Base-by-base conservation (phyloP, 2,329 filamentous ascomycete species). In the Pyrenophora graminea region DNA sequence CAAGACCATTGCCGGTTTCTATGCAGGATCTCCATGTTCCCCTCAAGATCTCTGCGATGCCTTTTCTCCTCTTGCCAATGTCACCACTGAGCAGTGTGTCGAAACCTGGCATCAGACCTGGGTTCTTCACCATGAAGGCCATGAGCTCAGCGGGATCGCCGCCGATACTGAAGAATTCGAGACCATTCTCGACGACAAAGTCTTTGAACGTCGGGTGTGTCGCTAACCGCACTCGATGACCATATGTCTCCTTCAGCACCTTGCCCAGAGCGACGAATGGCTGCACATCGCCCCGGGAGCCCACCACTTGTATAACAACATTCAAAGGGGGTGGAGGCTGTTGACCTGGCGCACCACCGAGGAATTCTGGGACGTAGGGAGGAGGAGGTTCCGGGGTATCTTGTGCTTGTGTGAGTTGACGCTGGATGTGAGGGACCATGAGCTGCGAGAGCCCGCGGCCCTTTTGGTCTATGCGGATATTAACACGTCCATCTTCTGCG, bases 41-140 rank as follows among this genome's bases (percentile, higher is more conserved):
- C 19, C 88, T 77, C n/a, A 96, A 76, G 55, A 94, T 92, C 53
- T 90, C 82, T 51, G 86, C 84, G 55, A 95, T 91, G 13, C 88
- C 89, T 56, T 82, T 85, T 25, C 90, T 82, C 25, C 90, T 80
- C 71, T 86, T 88, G 36, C 83, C 86, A 42, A 96, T 84, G 67
- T 94, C 90, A 6, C 90, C 90, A 57, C 82, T 88, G 53, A 85
- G 86, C 41, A 95, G 74, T 1, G 88, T 86, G 41, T 92, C 87
- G 51, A 93, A 84, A 0, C 88, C 88, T 1, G 91, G 91, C 86
- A 95, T 90, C 27, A 96, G 77, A 0, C 90, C 89, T 0, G 91
- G 90, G 61, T 94, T 89, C 72, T 92, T 92, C 39, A 94, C 90
- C 90, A 95, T 95, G 64, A 93, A 95, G 3, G 90, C 89, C 78